A percentile compares a stretch with the other conserved stretches of the same genome.
phyloP scores from a whole-genome alignment of 2,329 filamentous ascomycete species.

The Annulohypoxylon truncatum region DNA sequence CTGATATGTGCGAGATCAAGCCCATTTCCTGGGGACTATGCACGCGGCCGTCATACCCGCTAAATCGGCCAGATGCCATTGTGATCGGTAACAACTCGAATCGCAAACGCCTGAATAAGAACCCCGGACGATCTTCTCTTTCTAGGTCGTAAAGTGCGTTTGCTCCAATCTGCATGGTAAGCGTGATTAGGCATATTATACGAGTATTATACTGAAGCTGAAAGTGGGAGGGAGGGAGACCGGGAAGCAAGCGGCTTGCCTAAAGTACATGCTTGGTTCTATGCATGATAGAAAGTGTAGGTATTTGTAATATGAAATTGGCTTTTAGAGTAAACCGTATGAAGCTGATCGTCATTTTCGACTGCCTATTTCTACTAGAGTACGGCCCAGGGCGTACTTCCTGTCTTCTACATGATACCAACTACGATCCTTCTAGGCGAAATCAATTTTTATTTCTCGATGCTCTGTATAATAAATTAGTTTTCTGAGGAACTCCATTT shows the following conservation, averaged over 20 bases:
- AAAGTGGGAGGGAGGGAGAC: not conserved
- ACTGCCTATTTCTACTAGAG: not conserved
- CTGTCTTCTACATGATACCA: not conserved
- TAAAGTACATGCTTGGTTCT: not conserved
- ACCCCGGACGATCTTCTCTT: not conserved
- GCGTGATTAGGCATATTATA: not conserved
- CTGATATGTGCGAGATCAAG: not conserved
- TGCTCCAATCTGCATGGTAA: not conserved
- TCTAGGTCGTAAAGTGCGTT: not conserved
- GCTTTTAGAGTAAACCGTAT: not conserved
- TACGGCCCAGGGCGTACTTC: not conserved
- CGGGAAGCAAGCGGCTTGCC: not conserved
- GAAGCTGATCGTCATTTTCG: not conserved
- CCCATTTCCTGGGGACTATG: not conserved
- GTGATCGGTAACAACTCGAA: slow-evolving; percentile 8
- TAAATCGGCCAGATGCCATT: not conserved
- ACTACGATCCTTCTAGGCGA: not conserved
- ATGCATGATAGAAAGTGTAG: not conserved
- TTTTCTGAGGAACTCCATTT: not conserved
- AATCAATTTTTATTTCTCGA: not conserved
- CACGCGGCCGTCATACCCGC: slow-evolving; percentile 5
- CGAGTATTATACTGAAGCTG: not conserved
- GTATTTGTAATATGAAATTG: not conserved
- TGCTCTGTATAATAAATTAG: not conserved
- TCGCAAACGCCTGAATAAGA: slow-evolving; percentile 11